Evolutionary conservation across 2,329 filamentous ascomycete species (phyloP).

Genomic region (Neopestalotiopsis clavispora): DNA sequence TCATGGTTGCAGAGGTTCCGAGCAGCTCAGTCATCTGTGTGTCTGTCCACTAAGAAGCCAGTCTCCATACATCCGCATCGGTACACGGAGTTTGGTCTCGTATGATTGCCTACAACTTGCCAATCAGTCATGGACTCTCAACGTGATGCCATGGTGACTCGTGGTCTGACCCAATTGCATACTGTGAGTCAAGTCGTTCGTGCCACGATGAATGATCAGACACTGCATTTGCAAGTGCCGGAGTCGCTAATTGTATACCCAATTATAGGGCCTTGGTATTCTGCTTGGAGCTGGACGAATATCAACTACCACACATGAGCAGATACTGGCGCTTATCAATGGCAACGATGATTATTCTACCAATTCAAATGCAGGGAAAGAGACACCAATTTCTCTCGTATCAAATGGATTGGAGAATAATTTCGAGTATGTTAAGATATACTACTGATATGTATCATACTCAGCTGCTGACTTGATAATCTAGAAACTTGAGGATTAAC

Average conservation of each 20-base stretch:
- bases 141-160: neutral
- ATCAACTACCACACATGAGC: conserved; percentile 22
- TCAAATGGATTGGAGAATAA: conserved; percentile 7
- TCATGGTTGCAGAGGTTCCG: too few relatives aligned
- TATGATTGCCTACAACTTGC: too few relatives aligned
- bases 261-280: conserved; percentile 34
- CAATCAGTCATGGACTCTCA: conserved; percentile 3
- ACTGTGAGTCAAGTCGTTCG: neutral
- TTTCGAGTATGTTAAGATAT: neutral
- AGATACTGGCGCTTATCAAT: conserved; percentile 25
- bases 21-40: too few relatives aligned
- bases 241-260: neutral
- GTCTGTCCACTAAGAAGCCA: too few relatives aligned
- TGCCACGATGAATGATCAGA: neutral
- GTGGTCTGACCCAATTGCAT: neutral
- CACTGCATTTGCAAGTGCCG: neutral
- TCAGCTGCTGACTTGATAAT: neutral
- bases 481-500: neutral
- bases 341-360: conserved; percentile 11
- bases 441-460: neutral
- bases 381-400: neutral
- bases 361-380: neutral
- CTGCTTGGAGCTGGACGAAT: conserved; percentile 27
- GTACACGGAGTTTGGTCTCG: too few relatives aligned
- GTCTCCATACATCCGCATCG: too few relatives aligned